A percentile compares a stretch with the other conserved stretches of the same genome.
Evolutionary conservation across 306 rosid genomes (phyloP).

Genomic region (Albizia julibrissin): DNA sequence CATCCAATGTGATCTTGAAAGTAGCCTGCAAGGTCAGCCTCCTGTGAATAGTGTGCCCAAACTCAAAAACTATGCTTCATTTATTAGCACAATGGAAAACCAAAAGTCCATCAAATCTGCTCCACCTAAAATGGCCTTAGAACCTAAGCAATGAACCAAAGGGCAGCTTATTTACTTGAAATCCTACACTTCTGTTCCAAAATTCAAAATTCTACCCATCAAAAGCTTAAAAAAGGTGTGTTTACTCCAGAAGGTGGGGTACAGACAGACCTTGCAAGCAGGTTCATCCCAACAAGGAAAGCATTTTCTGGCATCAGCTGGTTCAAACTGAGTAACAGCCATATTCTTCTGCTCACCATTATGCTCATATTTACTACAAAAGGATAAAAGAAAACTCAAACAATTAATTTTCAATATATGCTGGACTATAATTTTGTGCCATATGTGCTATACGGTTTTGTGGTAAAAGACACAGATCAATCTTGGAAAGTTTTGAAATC

Average conservation of each 20-base stretch:
- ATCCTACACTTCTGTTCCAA: conserved; percentile 4
- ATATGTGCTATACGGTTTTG: neutral
- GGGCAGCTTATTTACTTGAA: conserved; percentile 22
- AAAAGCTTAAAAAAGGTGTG: conserved; percentile 16
- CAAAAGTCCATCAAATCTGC: conserved; percentile 14
- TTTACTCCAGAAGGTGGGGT: conserved; percentile 23
- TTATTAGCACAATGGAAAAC: conserved; percentile 18
- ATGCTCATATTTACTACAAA: conserved; percentile 66
- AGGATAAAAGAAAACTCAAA: conserved; percentile 16
- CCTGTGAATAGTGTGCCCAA: conserved; percentile 13
- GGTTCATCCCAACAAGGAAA: conserved; percentile 99
- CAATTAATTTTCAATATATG: conserved; percentile 16
- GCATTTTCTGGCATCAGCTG: conserved; percentile 96
- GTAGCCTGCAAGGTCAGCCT: conserved; percentile 69
- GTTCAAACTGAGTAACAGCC: conserved; percentile 99
- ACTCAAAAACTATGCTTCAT: conserved; percentile 32
- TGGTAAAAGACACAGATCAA: neutral
- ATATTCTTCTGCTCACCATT: conserved; percentile 84
- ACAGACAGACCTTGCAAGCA: conserved; percentile 76
- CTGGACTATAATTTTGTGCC: neutral
- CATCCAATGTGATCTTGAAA: conserved; percentile 85
- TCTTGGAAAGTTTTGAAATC: neutral
- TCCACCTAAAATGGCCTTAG: conserved; percentile 3
- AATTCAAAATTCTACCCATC: conserved; percentile 3
- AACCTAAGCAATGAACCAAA: conserved; percentile 30